Evolutionary conservation across 192 early-diverging fungal genomes (phyloP).

Genomic region (Fimicolochytrium jonesii): DNA sequence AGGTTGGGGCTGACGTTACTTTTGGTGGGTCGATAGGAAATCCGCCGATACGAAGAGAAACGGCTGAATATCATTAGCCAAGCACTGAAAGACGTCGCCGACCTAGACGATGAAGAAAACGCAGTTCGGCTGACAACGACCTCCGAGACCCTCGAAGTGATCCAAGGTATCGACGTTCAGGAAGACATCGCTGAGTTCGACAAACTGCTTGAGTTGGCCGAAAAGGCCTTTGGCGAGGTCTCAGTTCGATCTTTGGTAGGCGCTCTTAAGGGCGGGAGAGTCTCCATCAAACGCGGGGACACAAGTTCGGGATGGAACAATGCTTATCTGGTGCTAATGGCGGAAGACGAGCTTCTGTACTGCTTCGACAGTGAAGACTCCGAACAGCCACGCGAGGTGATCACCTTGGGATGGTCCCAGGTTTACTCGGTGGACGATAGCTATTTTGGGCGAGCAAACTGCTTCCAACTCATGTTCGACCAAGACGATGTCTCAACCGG

Average conservation of each 20-base stretch:
- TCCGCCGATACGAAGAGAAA: slow-evolving; percentile 17
- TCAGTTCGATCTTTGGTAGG: slow-evolving; percentile 19
- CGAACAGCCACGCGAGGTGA: slow-evolving; percentile 26
- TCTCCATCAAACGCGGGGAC: slow-evolving; percentile 37
- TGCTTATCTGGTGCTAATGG: slow-evolving; percentile 32
- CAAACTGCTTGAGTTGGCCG: neutral
- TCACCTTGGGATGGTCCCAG: slow-evolving; percentile 18
- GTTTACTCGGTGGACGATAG: slow-evolving; percentile 37
- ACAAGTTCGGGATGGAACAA: slow-evolving; percentile 29
- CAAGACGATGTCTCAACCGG: neutral
- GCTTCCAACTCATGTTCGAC: slow-evolving; percentile 35
- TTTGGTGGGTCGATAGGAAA: no score
- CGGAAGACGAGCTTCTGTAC: slow-evolving; percentile 31
- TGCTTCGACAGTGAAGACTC: slow-evolving; percentile 37
- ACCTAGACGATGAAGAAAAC: slow-evolving; percentile 22
- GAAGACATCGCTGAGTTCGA: slow-evolving; percentile 32
- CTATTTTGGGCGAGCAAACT: slow-evolving; percentile 38
- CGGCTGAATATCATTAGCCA: slow-evolving; percentile 14
- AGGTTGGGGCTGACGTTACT: no score
- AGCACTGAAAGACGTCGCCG: slow-evolving; percentile 23
- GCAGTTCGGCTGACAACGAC: slow-evolving; percentile 17
- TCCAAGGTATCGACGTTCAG: slow-evolving; percentile 17
- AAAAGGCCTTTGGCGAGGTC: slow-evolving; percentile 1
- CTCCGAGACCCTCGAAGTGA: slow-evolving; percentile 16
- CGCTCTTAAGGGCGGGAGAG: slow-evolving; percentile 22